Evolutionary conservation across 805 yeast species (phyloP), one percentile per base, ranked within the genome.

Genomic region (Wickerhamiella cacticola): DNA sequence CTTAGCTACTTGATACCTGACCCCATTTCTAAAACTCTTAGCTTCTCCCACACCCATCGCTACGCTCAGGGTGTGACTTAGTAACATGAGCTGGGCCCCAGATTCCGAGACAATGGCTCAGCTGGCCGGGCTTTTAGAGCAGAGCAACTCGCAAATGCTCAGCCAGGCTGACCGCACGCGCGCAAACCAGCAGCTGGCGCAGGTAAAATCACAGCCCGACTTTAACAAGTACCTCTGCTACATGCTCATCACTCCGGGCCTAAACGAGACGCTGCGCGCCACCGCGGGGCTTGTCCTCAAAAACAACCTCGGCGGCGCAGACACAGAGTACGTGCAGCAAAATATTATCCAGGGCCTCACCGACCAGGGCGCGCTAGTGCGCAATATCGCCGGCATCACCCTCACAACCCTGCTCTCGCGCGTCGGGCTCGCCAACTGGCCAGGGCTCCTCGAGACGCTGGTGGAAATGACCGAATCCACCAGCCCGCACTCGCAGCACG

Each of bases 351-450:
- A 63, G 52, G 70, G 86, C 1, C 68, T 86, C 39, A 56, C 73
- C 26, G 81, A 74, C 51, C 55, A 65, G 1, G 74, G 74, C 47
- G 62, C 67, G n/a, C 67, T 84, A 54, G 82, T 89, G 24, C 74
- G 95, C 52, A 86, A 83, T 59, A 84, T 89, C 51, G 80, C 96
- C 5, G 96, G 96, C 34, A 87, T 80, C 58, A 95, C 87, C 44
- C 78, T 89, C 46, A 83, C 96, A 2, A 73, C 95, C 0, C 65
- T 92, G 25, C 82, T 87, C 55, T 70, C 82, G 2, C 69, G 76
- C 8, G 71, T 75, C 39, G 94, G 95, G 1, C 69, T 82, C 38
- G 66, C 70, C 22, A 68, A 70, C 23, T 85, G 95, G 95, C 87
- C 92, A 1, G 73, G 70, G 39, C 69, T 81, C 24, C 65, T 89